A percentile compares a stretch with the other conserved stretches of the same genome.
phyloP scores from a whole-genome alignment of 2,329 filamentous ascomycete species.

The Hymenoscyphus infarciens region DNA sequence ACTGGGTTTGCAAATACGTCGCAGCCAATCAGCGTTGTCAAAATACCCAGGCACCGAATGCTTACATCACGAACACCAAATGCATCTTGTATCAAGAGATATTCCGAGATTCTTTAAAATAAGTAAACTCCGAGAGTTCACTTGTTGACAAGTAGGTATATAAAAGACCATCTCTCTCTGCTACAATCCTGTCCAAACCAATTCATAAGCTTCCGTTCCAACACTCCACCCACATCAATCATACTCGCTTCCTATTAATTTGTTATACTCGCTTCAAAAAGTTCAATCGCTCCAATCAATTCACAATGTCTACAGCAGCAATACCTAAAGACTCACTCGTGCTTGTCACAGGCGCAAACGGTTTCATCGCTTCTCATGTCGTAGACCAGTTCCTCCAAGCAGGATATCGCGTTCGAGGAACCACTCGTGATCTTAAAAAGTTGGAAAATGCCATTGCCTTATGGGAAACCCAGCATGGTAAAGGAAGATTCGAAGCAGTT shows the following conservation, averaged over 20 bases:
- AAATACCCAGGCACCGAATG: no score
- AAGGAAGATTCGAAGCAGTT: conserved; percentile 34
- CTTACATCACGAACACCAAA: no score
- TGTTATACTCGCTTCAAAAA: no score
- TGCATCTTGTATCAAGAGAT: no score
- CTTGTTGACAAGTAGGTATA: neutral
- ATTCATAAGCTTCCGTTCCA: neutral
- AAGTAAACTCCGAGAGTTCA: no score
- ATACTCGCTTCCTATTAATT: neutral
- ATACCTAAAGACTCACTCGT: conserved; percentile 35
- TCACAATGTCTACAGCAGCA: conserved; percentile 17
- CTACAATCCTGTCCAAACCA: neutral
- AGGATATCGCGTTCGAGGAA: conserved; percentile 45
- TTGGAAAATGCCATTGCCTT: conserved; percentile 9
- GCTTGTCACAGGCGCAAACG: conserved; percentile 43
- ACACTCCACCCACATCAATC: neutral
- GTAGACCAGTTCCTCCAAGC: conserved; percentile 38
- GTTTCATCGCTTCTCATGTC: conserved; percentile 41
- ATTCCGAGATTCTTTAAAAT: no score
- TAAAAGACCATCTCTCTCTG: neutral
- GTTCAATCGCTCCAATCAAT: neutral
- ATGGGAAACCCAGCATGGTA: conserved; percentile 2
- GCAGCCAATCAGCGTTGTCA: no score
- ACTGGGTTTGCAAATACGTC: no score
- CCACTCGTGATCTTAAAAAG: conserved; percentile 38